These are phyloP conservation scores for Barnettozyma sucrosica DNA, from an alignment of 805 yeast species.

Conservation along the genomic window DNA sequence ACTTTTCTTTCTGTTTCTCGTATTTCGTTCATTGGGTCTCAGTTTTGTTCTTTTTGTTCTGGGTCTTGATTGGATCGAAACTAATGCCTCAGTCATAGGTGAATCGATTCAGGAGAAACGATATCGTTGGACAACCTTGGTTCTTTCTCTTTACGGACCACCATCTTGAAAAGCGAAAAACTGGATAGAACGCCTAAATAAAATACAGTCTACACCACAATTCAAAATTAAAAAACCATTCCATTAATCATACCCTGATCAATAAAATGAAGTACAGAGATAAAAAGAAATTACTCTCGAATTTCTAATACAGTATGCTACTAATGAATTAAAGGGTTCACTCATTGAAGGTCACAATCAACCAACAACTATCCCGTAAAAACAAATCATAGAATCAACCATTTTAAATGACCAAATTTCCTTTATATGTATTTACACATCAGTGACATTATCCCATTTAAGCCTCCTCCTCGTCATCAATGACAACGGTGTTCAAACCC, in stretches of 20 bases:
- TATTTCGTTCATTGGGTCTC: no score
- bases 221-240: background rate
- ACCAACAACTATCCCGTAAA: conserved; percentile 12
- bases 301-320: conserved; percentile 7
- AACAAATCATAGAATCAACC: background rate
- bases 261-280: background rate
- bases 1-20: no score
- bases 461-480: conserved; percentile 54
- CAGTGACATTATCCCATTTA: conserved; percentile 10
- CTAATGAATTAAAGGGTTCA: conserved; percentile 13
- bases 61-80: no score
- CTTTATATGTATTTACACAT: conserved; percentile 6
- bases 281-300: background rate
- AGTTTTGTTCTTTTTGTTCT: no score
- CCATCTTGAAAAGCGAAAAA: no score
- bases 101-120: no score
- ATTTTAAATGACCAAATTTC: conserved; percentile 9
- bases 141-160: no score
- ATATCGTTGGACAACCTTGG: no score
- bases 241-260: background rate
- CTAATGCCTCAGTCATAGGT: no score
- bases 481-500: conserved; percentile 97
- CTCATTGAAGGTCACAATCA: conserved; percentile 10
- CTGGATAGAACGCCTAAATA: no score
- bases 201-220: background rate